Conservation (phyloP, 495 filamentous ascomycete genomes). For the Glonium stellatum region DNA sequence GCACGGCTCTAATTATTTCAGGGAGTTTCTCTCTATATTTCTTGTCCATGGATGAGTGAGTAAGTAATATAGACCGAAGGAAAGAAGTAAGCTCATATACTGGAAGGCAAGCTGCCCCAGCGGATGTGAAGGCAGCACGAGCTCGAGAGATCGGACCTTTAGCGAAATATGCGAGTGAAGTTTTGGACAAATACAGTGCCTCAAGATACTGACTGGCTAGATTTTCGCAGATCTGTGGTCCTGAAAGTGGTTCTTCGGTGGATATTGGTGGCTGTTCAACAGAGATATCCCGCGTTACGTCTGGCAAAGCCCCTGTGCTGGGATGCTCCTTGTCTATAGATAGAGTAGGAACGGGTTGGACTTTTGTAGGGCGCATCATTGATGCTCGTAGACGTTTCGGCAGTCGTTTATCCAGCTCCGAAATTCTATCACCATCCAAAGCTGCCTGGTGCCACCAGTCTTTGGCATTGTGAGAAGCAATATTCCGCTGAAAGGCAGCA, state of each 20-base stretch:
- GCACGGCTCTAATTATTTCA: slow-evolving; percentile 55
- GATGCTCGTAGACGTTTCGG: slow-evolving; percentile 16
- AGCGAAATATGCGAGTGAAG: slow-evolving; percentile 91
- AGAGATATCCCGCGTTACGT: not conserved
- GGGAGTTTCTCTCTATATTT: slow-evolving; percentile 80
- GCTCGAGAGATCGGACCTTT: slow-evolving; percentile 92
- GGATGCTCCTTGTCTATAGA: not conserved
- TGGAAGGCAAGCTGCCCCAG: slow-evolving; percentile 37
- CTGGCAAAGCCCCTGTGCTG: not conserved
- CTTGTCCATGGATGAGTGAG: slow-evolving; percentile 70
- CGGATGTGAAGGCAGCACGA: slow-evolving; percentile 63
- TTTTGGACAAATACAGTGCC: slow-evolving; percentile 85
- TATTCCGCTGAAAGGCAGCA: not conserved
- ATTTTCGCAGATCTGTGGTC: slow-evolving; percentile 59
- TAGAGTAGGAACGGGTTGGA: not conserved
- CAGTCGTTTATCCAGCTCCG: slow-evolving; percentile 6
- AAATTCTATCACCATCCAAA: not conserved
- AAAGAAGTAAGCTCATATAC: slow-evolving; percentile 1
- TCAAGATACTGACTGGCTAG: slow-evolving; percentile 76
- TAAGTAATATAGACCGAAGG: slow-evolving; percentile 56
- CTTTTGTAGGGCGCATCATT: slow-evolving; percentile 18
- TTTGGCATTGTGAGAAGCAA: not conserved
- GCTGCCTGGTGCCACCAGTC: slow-evolving; percentile 25
- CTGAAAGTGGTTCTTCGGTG: slow-evolving; percentile 35
- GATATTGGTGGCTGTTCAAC: slow-evolving; percentile 3